Conservation (phyloP, 2,329 filamentous ascomycete genomes). For the Claviceps cyperi region DNA sequence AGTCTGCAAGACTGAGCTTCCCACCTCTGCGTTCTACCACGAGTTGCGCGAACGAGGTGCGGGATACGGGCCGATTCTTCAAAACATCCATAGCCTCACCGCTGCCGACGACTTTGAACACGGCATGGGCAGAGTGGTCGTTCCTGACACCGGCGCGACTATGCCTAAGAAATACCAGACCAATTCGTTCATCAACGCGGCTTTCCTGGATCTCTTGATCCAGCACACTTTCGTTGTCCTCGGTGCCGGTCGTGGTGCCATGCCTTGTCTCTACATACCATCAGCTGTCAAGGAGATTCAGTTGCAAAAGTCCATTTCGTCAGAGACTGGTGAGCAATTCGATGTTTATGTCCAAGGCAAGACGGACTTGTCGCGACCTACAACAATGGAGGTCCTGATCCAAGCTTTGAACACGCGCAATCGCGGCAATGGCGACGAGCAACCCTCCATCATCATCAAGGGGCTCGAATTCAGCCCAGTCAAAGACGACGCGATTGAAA, state of each 20-base stretch:
- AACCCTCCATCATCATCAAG: slow-evolving; percentile 18
- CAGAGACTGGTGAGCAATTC: not conserved
- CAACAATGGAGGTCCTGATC: not conserved
- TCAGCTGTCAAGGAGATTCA: slow-evolving; percentile 18
- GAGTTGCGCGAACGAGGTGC: slow-evolving; percentile 14
- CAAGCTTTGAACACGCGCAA: slow-evolving; percentile 11
- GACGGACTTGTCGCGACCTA: not conserved
- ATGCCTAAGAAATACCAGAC: slow-evolving; percentile 33
- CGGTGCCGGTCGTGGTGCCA: slow-evolving; percentile 16
- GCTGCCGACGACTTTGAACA: not conserved
- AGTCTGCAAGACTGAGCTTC: slow-evolving; percentile 7
- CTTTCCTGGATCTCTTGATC: slow-evolving; percentile 30
- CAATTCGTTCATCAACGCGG: slow-evolving; percentile 28
- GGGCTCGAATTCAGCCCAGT: slow-evolving; percentile 28
- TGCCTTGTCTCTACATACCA: slow-evolving; percentile 23
- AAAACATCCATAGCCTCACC: not conserved
- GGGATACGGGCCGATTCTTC: slow-evolving; percentile 8
- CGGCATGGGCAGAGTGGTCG: not conserved
- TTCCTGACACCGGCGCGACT: slow-evolving; percentile 26
- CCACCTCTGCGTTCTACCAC: slow-evolving; percentile 7
- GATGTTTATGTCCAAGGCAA: not conserved
- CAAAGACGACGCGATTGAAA: slow-evolving; percentile 15
- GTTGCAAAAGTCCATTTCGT: slow-evolving; percentile 1
- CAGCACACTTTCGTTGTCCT: slow-evolving; percentile 25
- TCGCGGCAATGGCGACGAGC: slow-evolving; percentile 10